Evolutionary conservation across 768 basidiomycete species (phyloP), one percentile per base, ranked within the genome.

Genomic region (Fistulinella prunicolor): DNA sequence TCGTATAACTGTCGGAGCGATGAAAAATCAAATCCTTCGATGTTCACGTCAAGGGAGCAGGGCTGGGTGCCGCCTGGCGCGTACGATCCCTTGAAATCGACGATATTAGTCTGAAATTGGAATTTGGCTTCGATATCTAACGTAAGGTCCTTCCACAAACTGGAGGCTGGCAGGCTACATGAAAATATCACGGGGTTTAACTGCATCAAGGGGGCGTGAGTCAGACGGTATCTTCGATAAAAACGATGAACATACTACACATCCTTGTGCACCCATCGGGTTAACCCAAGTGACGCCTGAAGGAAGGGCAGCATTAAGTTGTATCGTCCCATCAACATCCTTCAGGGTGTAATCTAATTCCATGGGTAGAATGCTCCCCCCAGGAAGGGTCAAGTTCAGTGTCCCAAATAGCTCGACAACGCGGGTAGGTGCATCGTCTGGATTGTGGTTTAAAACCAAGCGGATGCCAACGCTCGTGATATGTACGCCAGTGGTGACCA

Each of bases 221-320:
- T 37, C 1, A 30, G 28, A 20, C 12, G 13, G 13, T 24, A 3
- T 22, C 36, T 17, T 22, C n/a, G 20, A 21, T 2, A n/a, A 6
- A 30, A 4, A 30, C 2, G 28, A 47, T 9, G 10, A 23, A 38
- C 36, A 19, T 30, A 49, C 47, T 26, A 38, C 35, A 24, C 42
- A 23, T 13, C 47, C 47, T 42, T 49, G 47, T 17, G 29, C 47
- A 13, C 47, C 47, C 47, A 49, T 42, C 12, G 47, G 47, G 10
- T 49, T 32, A 4, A 30, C 21, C 47, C 47, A 49, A 29, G 41
- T 29, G 20, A 38, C 36, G 4, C 47, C 47, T 4, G 35, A 42
- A 42, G 47, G 47, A 30, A 49, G 47, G 29, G 3, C 10, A 4
- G 47, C 47, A 20, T 16, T 10, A 28, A 49, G 21, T 30, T 23